Percentiles rank a stretch among this genome's conserved stretches.
Conservation (phyloP, 1,284 basidiomycete genomes). For the Neonothopanus nambi region DNA sequence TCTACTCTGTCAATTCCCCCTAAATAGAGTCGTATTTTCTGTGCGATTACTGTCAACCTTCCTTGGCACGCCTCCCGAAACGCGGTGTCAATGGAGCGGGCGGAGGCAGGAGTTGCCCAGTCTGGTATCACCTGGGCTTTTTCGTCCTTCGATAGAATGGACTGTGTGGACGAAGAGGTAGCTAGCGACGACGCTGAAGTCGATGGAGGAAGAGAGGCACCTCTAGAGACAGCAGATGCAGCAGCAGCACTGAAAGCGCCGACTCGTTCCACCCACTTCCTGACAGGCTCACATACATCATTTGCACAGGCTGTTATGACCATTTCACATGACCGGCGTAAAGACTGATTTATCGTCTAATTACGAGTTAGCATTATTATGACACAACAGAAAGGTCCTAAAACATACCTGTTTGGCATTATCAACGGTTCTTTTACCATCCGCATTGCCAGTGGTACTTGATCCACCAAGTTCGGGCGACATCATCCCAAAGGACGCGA, state of each 20-base stretch:
- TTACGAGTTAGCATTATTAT: neutral
- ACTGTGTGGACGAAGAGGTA: slow-evolving; percentile 1
- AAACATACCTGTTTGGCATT: slow-evolving; percentile 12
- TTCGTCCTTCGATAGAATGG: slow-evolving; percentile 3
- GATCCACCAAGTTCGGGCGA: neutral
- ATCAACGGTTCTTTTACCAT: slow-evolving; percentile 11
- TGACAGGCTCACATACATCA: slow-evolving; percentile 7
- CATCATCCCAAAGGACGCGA: too few relatives aligned
- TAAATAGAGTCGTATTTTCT: slow-evolving; percentile 10
- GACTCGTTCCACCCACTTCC: slow-evolving; percentile 11
- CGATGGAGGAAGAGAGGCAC: neutral
- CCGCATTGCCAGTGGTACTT: neutral
- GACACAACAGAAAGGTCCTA: neutral
- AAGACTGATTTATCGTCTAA: slow-evolving; percentile 13
- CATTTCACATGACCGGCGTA: slow-evolving; percentile 10
- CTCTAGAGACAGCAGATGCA: neutral
- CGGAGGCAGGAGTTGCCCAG: slow-evolving; percentile 4
- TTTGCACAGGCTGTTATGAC: slow-evolving; percentile 5
- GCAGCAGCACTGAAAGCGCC: slow-evolving; percentile 7
- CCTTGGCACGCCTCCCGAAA: slow-evolving; percentile 10
- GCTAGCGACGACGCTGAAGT: neutral
- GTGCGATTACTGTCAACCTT: neutral
- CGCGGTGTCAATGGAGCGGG: slow-evolving; percentile 2
- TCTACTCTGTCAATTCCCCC: neutral
- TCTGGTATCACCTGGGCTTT: slow-evolving; percentile 4